Evolutionary conservation across 345 rosid species (phyloP).

Genomic region (Tarenaya hassleriana): DNA sequence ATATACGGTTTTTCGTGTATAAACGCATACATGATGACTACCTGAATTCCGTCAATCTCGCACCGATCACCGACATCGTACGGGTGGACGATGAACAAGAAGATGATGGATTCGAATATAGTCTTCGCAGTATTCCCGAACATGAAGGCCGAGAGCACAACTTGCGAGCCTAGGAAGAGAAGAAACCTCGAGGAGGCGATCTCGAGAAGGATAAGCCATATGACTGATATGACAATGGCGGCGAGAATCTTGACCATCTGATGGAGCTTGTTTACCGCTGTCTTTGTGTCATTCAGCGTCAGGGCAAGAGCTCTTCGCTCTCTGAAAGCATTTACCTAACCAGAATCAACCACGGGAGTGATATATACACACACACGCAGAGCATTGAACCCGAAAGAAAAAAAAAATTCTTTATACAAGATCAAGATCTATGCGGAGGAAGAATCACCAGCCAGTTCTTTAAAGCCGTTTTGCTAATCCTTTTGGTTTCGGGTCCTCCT

Average conservation of each 20-base stretch:
- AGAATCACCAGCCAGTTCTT: slow-evolving; percentile 61
- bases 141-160: slow-evolving; percentile 46
- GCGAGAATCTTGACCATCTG: slow-evolving; percentile 44
- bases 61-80: slow-evolving; percentile 79
- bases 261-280: slow-evolving; percentile 50
- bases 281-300: slow-evolving; percentile 47
- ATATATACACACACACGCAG: slow-evolving; percentile 56
- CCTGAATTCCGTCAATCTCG: slow-evolving; percentile 66
- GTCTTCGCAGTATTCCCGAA: slow-evolving; percentile 58
- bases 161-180: slow-evolving; percentile 39
- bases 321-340: slow-evolving; percentile 45
- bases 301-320: slow-evolving; percentile 49
- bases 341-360: slow-evolving; percentile 65
- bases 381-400: slow-evolving; percentile 54
- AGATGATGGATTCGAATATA: slow-evolving; percentile 52
- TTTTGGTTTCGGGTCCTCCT: slow-evolving; percentile 37
- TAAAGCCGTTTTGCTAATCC: slow-evolving; percentile 42
- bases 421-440: slow-evolving; percentile 39
- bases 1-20: too few species aligned
- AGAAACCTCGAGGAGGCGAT: slow-evolving; percentile 42
- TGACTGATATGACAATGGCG: slow-evolving; percentile 30
- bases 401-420: slow-evolving; percentile 46
- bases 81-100: slow-evolving; percentile 59
- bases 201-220: slow-evolving; percentile 41
- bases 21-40: slow-evolving; percentile 14